A percentile compares a stretch with the other conserved stretches of the same genome.
Conservation (phyloP, 140 eudicot species). For the Bidens hawaiensis region DNA sequence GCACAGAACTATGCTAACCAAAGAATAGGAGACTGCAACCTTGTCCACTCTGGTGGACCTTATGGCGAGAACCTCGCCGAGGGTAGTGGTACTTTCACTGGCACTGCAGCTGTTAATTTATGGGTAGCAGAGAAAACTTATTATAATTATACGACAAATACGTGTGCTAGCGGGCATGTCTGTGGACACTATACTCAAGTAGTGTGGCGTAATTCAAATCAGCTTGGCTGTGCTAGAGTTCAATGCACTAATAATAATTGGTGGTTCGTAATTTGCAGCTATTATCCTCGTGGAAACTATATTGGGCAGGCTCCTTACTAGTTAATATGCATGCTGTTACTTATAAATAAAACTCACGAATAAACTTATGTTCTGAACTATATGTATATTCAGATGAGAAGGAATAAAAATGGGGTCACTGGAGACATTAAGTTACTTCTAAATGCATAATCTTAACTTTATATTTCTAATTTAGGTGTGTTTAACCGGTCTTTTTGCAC, state of each 20-base stretch:
- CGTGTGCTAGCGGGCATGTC: too few species aligned
- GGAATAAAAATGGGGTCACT: background rate
- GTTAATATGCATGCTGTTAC: background rate
- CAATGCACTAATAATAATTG: conserved; percentile 33
- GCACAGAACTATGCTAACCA: conserved; percentile 36
- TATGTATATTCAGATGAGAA: background rate
- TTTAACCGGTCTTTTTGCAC: too few species aligned
- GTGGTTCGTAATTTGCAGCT: conserved; percentile 48
- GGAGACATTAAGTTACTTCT: background rate
- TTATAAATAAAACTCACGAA: background rate
- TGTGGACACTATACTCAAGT: too few species aligned
- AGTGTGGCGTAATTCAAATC: conserved; percentile 30
- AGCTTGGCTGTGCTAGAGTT: conserved; percentile 50
- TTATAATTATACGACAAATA: conserved; percentile 25
- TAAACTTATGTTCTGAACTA: too few species aligned
- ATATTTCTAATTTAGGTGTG: too few species aligned
- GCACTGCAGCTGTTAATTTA: conserved; percentile 24
- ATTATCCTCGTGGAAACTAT: conserved; percentile 52
- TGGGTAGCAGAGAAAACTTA: conserved; percentile 37
- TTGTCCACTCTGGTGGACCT: conserved; percentile 1
- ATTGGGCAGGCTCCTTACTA: too few species aligned
- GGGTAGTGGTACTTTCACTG: conserved; percentile 34
- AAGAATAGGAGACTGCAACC: background rate
- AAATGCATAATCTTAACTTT: too few species aligned
- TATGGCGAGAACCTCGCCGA: conserved; percentile 43